These are phyloP conservation scores for Penicillium sp. DNA, from an alignment of 2,329 filamentous ascomycete genomes.

Conservation along the genomic window DNA sequence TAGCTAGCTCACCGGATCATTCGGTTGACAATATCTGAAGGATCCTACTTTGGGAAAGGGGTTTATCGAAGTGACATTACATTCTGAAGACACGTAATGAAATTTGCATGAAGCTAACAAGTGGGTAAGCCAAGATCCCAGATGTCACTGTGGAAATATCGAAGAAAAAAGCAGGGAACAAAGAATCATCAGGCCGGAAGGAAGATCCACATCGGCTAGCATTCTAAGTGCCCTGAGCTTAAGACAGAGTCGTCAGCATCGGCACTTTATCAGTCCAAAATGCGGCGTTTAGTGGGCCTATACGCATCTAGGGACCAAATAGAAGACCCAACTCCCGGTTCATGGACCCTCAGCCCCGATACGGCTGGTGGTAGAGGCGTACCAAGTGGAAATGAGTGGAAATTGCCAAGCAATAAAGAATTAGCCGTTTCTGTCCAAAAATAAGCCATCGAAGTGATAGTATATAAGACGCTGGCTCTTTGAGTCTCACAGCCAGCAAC, in stretches of 20 bases:
- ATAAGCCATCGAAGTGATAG: neutral
- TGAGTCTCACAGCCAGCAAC: neutral
- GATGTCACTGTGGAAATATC: neutral
- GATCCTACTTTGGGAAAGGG: neutral
- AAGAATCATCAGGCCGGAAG: neutral
- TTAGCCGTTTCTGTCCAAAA: neutral
- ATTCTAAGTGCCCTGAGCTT: neutral
- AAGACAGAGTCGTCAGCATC: constrained; percentile 1
- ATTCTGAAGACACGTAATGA: neutral
- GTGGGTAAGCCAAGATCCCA: neutral
- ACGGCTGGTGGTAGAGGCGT: neutral
- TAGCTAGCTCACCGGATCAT: neutral
- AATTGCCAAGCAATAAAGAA: neutral
- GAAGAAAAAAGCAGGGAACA: neutral
- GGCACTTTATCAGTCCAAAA: neutral
- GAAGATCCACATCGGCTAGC: neutral
- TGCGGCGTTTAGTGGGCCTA: neutral
- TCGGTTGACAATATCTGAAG: neutral
- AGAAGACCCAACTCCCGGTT: neutral
- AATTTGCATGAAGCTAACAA: neutral
- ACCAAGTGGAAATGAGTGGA: neutral
- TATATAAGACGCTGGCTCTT: neutral
- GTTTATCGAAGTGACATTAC: neutral
- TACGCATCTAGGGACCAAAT: neutral
- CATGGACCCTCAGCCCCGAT: neutral